Conservation (phyloP, 371 early-diverging fungal genomes). For the Rhizomucor miehei region DNA sequence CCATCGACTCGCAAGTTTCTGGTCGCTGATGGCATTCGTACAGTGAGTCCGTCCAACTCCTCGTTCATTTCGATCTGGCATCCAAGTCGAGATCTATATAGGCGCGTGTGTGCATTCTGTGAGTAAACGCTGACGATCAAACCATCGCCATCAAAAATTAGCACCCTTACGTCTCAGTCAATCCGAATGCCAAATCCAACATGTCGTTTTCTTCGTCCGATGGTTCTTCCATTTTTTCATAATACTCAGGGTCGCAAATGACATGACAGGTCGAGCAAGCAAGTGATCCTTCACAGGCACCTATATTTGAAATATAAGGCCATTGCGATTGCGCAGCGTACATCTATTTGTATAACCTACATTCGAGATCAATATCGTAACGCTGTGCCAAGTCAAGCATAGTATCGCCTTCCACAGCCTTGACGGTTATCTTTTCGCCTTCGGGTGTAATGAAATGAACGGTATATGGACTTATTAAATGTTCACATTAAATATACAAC, state of each 20-base stretch:
- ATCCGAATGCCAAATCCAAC: slow-evolving; percentile 97
- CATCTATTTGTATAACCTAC: slow-evolving; percentile 40
- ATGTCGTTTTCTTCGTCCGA: slow-evolving; percentile 99
- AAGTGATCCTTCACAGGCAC: slow-evolving; percentile 98
- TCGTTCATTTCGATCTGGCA: slow-evolving; percentile 92
- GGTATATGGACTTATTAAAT: slow-evolving; percentile 38
- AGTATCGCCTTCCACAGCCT: slow-evolving; percentile 83
- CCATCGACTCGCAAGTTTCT: slow-evolving; percentile 97
- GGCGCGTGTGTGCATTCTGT: too few relatives aligned
- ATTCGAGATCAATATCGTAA: slow-evolving; percentile 96
- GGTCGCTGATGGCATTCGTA: slow-evolving; percentile 94
- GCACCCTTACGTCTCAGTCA: slow-evolving; percentile 84
- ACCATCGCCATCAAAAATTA: too few relatives aligned
- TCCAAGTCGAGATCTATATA: slow-evolving; percentile 87
- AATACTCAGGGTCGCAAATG: slow-evolving; percentile 84
- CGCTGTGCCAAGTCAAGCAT: slow-evolving; percentile 95
- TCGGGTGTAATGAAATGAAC: slow-evolving; percentile 70
- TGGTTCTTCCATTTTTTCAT: slow-evolving; percentile 88
- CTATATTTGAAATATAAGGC: slow-evolving; percentile 34
- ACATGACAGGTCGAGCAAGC: slow-evolving; percentile 99
- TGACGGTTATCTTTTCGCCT: slow-evolving; percentile 73
- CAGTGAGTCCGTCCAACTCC: slow-evolving; percentile 85
- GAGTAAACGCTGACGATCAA: too few relatives aligned
- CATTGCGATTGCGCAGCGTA: too few relatives aligned
- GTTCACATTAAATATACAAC: not conserved